These are phyloP conservation scores for Claviceps africana DNA, from an alignment of 2,329 filamentous ascomycete genomes.

Conservation along the genomic window DNA sequence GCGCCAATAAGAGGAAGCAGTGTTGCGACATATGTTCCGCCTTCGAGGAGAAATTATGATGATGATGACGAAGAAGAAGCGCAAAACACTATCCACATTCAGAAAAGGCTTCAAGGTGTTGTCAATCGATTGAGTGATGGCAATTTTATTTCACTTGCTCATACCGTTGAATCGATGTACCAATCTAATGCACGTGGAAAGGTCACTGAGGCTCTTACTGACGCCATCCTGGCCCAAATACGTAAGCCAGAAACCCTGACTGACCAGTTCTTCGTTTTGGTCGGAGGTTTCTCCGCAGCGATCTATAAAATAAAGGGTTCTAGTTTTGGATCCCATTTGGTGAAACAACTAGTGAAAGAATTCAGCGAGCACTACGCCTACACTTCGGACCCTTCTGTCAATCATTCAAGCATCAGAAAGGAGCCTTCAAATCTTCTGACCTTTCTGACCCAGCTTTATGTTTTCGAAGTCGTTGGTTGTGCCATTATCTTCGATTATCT, in stretches of 20 bases:
- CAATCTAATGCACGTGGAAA: slow-evolving; percentile 72
- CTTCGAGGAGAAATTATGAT: slow-evolving; percentile 50
- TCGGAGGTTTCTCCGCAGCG: slow-evolving; percentile 78
- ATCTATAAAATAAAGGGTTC: slow-evolving; percentile 77
- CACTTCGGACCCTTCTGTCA: slow-evolving; percentile 24
- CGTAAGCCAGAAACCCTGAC: slow-evolving; percentile 64
- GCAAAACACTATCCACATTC: slow-evolving; percentile 54
- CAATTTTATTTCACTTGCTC: slow-evolving; percentile 72
- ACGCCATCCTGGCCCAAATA: slow-evolving; percentile 65
- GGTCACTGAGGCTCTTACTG: slow-evolving; percentile 67
- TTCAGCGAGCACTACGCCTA: slow-evolving; percentile 53
- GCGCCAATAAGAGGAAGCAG: slow-evolving; percentile 44
- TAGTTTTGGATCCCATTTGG: slow-evolving; percentile 77
- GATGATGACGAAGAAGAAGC: slow-evolving; percentile 37
- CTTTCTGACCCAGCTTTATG: slow-evolving; percentile 76
- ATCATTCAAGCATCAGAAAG: slow-evolving; percentile 23
- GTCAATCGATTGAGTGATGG: slow-evolving; percentile 89
- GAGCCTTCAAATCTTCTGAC: slow-evolving; percentile 59
- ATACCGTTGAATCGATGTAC: slow-evolving; percentile 73
- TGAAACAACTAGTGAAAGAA: slow-evolving; percentile 63
- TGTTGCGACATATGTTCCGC: slow-evolving; percentile 71
- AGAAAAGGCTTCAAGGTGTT: slow-evolving; percentile 71
- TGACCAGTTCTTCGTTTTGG: slow-evolving; percentile 82
- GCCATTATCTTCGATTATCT: slow-evolving; percentile 86
- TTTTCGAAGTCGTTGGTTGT: slow-evolving; percentile 74